These are phyloP conservation scores for Phylloporus arenicola DNA, from an alignment of 768 basidiomycete genomes.

Conservation along the genomic window DNA sequence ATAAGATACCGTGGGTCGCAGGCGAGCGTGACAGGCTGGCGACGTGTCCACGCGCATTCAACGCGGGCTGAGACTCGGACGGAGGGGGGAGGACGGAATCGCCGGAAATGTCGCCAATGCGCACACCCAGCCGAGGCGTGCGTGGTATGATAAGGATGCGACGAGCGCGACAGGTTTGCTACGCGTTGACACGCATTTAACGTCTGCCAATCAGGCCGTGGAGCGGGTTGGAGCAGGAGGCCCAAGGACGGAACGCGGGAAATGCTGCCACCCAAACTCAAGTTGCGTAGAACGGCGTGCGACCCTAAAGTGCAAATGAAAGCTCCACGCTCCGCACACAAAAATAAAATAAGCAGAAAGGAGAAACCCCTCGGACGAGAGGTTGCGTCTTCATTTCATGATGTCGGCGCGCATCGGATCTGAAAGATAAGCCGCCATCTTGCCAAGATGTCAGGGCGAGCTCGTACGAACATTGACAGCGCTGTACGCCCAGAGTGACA, in stretches of 20 bases:
- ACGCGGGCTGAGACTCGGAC: too few relatives aligned
- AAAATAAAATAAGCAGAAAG: not conserved
- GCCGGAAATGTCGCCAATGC: too few relatives aligned
- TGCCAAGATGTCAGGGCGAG: not conserved
- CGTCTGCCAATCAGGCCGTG: too few relatives aligned
- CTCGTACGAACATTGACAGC: not conserved
- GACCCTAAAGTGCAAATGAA: not conserved
- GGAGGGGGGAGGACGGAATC: too few relatives aligned
- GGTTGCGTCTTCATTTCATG: not conserved
- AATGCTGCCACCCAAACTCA: not conserved
- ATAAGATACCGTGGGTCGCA: not conserved
- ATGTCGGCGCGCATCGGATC: not conserved
- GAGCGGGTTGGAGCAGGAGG: too few relatives aligned
- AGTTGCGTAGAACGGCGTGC: not conserved
- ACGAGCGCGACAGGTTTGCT: not conserved
- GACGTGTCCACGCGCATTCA: too few relatives aligned
- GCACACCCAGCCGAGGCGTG: too few relatives aligned
- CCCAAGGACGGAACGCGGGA: not conserved
- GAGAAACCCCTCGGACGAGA: not conserved
- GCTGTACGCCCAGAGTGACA: not conserved
- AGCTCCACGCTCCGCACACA: not conserved
- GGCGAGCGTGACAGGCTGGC: too few relatives aligned
- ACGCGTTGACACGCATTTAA: not conserved
- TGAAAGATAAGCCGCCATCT: not conserved
- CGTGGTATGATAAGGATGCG: too few relatives aligned